Conservation (phyloP, 108 stramenopile genomes). For the Schizochytrium sp. region DNA sequence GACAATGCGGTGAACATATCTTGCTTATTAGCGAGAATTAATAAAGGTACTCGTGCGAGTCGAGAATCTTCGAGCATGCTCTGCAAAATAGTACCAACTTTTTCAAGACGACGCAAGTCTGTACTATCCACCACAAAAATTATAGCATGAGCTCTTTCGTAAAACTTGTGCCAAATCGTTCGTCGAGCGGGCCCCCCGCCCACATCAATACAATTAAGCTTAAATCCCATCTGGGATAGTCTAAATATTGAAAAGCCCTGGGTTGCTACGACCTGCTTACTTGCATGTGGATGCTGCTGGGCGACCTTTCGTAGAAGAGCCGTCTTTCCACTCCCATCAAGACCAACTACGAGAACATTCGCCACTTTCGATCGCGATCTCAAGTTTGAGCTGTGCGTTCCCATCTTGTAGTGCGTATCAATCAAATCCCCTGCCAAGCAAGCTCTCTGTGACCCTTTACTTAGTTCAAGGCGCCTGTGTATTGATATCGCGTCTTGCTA, state of each 20-base stretch:
- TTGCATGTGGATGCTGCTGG: not conserved
- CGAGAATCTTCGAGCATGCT: not conserved
- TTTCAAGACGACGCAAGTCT: not conserved
- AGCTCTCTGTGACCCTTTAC: not conserved
- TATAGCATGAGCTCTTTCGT: conserved; percentile 12
- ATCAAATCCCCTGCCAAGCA: not conserved
- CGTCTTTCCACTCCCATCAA: conserved; percentile 41
- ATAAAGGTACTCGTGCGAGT: conserved; percentile 1
- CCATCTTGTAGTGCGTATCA: not conserved
- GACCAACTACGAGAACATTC: conserved; percentile 42
- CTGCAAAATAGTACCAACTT: not conserved
- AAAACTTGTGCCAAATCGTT: not conserved
- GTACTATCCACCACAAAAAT: conserved; percentile 58
- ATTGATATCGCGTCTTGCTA: too few relatives aligned
- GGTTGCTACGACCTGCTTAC: not conserved
- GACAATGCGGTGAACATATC: conserved; percentile 3
- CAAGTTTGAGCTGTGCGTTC: not conserved
- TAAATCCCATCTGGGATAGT: not conserved
- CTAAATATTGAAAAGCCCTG: not conserved
- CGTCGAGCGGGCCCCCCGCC: not conserved
- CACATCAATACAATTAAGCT: not conserved
- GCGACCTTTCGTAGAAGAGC: not conserved
- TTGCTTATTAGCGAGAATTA: conserved; percentile 36
- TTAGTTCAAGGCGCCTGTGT: too few relatives aligned
- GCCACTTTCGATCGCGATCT: not conserved